Base-by-base conservation (phyloP, 768 basidiomycete genomes). In the Tricholoma sp. region DNA sequence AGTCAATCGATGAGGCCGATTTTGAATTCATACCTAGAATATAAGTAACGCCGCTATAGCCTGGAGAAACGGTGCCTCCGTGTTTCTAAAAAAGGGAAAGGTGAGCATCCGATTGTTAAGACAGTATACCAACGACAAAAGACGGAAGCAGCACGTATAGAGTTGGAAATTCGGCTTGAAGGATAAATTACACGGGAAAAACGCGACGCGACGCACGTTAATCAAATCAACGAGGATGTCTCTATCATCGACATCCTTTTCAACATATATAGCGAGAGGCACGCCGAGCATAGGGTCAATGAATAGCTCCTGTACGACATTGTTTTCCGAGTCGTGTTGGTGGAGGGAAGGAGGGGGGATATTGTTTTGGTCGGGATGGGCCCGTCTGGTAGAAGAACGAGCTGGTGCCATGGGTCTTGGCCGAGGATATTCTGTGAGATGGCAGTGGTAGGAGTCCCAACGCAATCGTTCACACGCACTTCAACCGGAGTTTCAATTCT, bases 381-480 rank as follows among this genome's bases (percentile, higher is more conserved):
- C 68, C 70, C 80, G 83, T 68, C 80, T 76, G 66, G 70, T 74
- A 59, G 78, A 75, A 70, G 82, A 74, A 72, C 84, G 85, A 68
- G 80, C 81, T 75, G 86, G 86, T 88, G 86, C 86, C 86, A 89
- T 89, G 86, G 86, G 87, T 88, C 86, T 76, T 73, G 70, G 63
- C 72, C 70, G 62, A 61, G 65, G 57, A 59, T 66, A 71, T 71
- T 69, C 68, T 72, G 68, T 65, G 64, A 65, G 68, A 57, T 63
- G 63, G 69, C 67, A 73, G 77, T 76, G 74, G 74, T 77, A 71
- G 77, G 76, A 76, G 77, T 79, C 77, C 76, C 70, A 62, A 60
- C 56, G 55, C 55, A 59, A 63, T 55, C 32, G 49, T 63, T 64
- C 65, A 54, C 63, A 64, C 66, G 59, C 61, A 42, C 60, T 63